Evolutionary conservation across 2,329 filamentous ascomycete genomes (phyloP).

Genomic region (Cordyceps tenuipes): DNA sequence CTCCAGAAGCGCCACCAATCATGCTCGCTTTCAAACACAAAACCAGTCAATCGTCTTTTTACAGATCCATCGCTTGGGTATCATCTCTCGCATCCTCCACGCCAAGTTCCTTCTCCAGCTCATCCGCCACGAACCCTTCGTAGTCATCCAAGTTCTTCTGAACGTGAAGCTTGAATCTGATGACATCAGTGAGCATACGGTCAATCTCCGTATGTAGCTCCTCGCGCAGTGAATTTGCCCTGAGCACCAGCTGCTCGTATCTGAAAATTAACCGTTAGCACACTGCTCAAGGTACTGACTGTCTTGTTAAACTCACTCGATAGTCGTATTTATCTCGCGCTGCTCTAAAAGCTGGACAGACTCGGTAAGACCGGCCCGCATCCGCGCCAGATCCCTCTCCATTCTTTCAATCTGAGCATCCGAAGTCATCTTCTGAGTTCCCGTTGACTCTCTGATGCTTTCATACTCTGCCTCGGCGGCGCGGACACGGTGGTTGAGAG

Average conservation of each 20-base stretch:
- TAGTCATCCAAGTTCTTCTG: constrained; percentile 91
- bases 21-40: constrained; percentile 1
- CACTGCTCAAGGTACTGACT: not conserved
- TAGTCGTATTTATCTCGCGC: constrained; percentile 90
- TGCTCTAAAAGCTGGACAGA: constrained; percentile 89
- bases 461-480: constrained; percentile 91
- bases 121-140: constrained; percentile 85
- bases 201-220: constrained; percentile 97
- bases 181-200: constrained; percentile 90
- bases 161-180: constrained; percentile 96
- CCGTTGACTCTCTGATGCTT: constrained; percentile 78
- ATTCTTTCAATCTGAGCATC: constrained; percentile 97
- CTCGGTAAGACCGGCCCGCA: constrained; percentile 76
- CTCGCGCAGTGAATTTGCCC: constrained; percentile 77
- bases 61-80: constrained; percentile 42
- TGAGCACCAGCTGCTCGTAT: constrained; percentile 85
- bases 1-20: not conserved
- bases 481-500: constrained; percentile 77
- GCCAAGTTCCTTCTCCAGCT: constrained; percentile 80
- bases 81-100: constrained; percentile 50
- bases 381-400: constrained; percentile 94
- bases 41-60: constrained; percentile 8
- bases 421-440: constrained; percentile 76
- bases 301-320: constrained; percentile 59
- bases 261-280: constrained; percentile 33